Base-by-base conservation (phyloP, 768 basidiomycete genomes). In the Mycena sanguinolenta region DNA sequence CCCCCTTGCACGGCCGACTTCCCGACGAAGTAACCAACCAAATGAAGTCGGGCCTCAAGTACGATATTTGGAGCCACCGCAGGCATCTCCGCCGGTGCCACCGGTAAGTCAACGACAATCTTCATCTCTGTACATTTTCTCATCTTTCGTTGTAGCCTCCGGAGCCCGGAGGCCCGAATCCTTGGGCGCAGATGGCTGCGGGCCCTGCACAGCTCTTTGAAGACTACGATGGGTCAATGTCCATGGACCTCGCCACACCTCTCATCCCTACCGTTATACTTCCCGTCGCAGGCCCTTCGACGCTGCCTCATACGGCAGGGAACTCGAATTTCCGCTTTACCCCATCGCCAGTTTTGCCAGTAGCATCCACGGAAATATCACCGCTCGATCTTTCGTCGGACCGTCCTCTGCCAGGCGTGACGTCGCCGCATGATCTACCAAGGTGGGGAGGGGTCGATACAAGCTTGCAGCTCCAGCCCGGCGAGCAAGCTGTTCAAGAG, bases 221-320 rank as follows among this genome's bases (percentile, higher is more conserved):
- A 13, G 77, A 74, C 14, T 72, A 80, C 19, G 80, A 83, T 36
- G 77, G 80, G 10, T 85, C 86, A 61, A 77, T 82, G 62, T 84
- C 84, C 7, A 88, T 89, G 88, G 87, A 87, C 54, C 83, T 89
- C 6, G 87, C 82, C 5, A 86, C 87, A 8, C 87, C 88, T n/a
- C 76, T 88, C 14, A 60, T 81, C 57, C 85, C 85, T 17, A 83
- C 75, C 16, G 69, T 75, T n/a, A 49, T 77, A 21, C 65, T 73
- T 13, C 63, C 79, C 25, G 49, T 58, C n/a, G 32, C 69, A n/a
- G 44, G 64, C 21, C n/a, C 52, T 9, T 58, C 46, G 28, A 50
- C 38, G 17, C 39, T 59, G 23, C 46, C 52, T 28, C 39, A 39
- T 39, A 7, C 6, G 39, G 13, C 39, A 39, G 69, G 34, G 17